Evolutionary conservation across 2,329 filamentous ascomycete genomes (phyloP), one percentile per base, ranked within the genome.

Genomic region (Penicillium sp.): DNA sequence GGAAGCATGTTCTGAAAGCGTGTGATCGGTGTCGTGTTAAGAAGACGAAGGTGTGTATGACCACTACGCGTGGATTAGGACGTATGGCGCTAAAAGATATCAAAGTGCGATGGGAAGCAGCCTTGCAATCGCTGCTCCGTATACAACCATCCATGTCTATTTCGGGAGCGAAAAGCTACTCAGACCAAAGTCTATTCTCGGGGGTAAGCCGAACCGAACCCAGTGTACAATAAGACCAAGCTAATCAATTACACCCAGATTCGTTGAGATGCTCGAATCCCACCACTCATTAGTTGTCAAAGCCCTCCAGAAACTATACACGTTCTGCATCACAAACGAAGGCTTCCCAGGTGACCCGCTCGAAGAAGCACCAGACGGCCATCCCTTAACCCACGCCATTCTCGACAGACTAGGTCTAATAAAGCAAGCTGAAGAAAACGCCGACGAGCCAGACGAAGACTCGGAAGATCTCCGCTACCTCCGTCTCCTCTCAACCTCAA

Each of bases 21-120:
- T 78, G 75, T 58, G 75, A 78, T 68, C 74, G 75, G n/a, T 78
- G 75, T 62, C 73, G 75, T 53, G 73, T 78, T 45, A 78, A 78
- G 60, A 78, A 78, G 63, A 77, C 75, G 55, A 78, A 78, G 70
- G 75, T 77, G 58, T 57, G 63, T 68, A 58, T 41, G 3, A 10
- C 3, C 10, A 11, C 10, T 8, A n/a, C 3, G 6, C 9, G 14
- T 37, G 35, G 2, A 37, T 6, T 6, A 6, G 16, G 6, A 21
- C 9, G 13, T 26, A 26, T 3, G 19, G 19, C 37, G 43, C 14
- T 35, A 27, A 37, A 45, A 26, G 45, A 44, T 47, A 51, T 44
- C n/a, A 9, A 56, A 78, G 75, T 78, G 75, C 60, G 75, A 78
- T 70, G 75, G 75, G 37, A 77, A 77, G 55, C 75, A 78, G 54